Evolutionary conservation across 192 early-diverging fungal genomes (phyloP).

Genomic region (Helicostylum pulchrum): DNA sequence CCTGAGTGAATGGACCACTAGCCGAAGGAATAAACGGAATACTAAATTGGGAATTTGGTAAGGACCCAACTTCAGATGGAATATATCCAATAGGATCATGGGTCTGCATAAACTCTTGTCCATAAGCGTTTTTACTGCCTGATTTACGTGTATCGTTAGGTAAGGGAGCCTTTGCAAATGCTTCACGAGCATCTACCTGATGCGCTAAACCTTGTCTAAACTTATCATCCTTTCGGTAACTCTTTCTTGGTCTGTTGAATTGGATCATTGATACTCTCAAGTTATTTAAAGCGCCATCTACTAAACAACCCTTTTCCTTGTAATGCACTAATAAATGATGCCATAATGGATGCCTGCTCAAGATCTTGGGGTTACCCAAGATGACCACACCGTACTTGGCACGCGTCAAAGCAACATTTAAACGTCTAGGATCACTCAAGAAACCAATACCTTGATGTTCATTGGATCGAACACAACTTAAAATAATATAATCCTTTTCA

Average conservation of each 20-base stretch:
- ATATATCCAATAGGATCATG: constrained; percentile 51
- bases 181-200: constrained; percentile 56
- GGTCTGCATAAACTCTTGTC: constrained; percentile 48
- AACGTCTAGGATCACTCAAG: constrained; percentile 84
- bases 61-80: constrained; percentile 41
- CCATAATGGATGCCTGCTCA: constrained; percentile 92
- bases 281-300: constrained; percentile 90
- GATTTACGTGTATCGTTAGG: constrained; percentile 11
- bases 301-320: constrained; percentile 84
- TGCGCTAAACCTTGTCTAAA: constrained; percentile 57
- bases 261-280: constrained; percentile 88
- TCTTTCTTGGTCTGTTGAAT: constrained; percentile 70
- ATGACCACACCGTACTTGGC: constrained; percentile 94
- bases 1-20: constrained; percentile 58
- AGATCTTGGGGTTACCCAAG: constrained; percentile 92
- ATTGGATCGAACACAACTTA: constrained; percentile 96
- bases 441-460: constrained; percentile 97
- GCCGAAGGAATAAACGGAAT: constrained; percentile 53
- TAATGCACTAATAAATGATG: constrained; percentile 93
- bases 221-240: constrained; percentile 53
- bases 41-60: constrained; percentile 46
- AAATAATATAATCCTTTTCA: constrained; percentile 99
- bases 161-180: constrained; percentile 52
- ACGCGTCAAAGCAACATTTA: constrained; percentile 88
- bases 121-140: constrained; percentile 43